Evolutionary conservation across 768 basidiomycete genomes (phyloP).

Genomic region (Pisolithus tinctorius): DNA sequence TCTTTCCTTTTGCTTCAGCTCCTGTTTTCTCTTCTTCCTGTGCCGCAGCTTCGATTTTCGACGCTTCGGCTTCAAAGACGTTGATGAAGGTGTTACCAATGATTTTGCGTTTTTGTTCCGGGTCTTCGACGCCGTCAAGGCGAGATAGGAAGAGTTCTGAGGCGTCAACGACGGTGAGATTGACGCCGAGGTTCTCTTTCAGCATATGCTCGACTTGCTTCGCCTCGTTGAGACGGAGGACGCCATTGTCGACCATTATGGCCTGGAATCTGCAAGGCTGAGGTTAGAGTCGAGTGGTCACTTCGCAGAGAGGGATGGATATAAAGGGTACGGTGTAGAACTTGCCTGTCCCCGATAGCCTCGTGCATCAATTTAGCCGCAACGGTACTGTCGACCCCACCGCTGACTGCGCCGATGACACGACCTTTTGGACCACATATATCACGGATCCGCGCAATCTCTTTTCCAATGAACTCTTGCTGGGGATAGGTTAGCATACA

Average conservation of each 20-base stretch:
- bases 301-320: neutral
- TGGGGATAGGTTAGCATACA: slow-evolving; percentile 22
- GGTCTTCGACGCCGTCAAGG: slow-evolving; percentile 90
- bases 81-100: slow-evolving; percentile 99
- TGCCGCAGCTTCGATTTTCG: slow-evolving; percentile 77
- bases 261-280: slow-evolving; percentile 76
- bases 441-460: slow-evolving; percentile 86
- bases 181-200: slow-evolving; percentile 88
- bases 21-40: slow-evolving; percentile 67
- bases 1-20: slow-evolving; percentile 74
- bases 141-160: slow-evolving; percentile 88
- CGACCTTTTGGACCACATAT: slow-evolving; percentile 93
- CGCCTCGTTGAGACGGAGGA: slow-evolving; percentile 87
- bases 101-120: slow-evolving; percentile 94
- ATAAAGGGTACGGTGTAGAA: neutral
- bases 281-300: neutral
- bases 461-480: slow-evolving; percentile 98
- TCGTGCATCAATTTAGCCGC: slow-evolving; percentile 99
- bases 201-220: slow-evolving; percentile 91
- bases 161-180: slow-evolving; percentile 92
- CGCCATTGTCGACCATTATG: slow-evolving; percentile 99
- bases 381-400: slow-evolving; percentile 96
- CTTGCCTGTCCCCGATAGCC: slow-evolving; percentile 92
- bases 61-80: slow-evolving; percentile 92
- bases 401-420: slow-evolving; percentile 96